Evolutionary conservation across 345 rosid genomes (phyloP).

Genomic region (Populus ilicifolia): DNA sequence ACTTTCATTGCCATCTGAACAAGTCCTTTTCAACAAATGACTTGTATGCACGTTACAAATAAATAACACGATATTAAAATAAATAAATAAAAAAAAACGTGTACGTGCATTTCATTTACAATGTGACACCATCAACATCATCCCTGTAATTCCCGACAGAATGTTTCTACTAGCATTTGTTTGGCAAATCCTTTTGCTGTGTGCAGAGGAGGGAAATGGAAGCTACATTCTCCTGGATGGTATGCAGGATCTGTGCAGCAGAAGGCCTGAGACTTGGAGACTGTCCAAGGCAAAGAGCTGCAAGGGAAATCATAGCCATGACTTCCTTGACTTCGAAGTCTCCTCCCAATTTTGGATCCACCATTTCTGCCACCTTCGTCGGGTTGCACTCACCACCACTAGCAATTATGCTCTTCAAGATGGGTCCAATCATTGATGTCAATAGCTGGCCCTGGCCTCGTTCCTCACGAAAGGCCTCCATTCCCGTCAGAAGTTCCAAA

Average conservation of each 20-base stretch:
- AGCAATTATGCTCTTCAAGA: conserved; percentile 20
- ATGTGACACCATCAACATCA: not conserved
- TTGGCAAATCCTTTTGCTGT: conserved; percentile 4
- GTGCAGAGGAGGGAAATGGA: conserved; percentile 29
- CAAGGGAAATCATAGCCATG: conserved; percentile 42
- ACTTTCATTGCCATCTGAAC: not conserved
- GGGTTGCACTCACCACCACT: conserved; percentile 6
- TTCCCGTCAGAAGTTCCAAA: conserved; percentile 70
- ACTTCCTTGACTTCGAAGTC: conserved; percentile 54
- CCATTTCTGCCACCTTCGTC: conserved; percentile 32
- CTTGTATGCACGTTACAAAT: not conserved
- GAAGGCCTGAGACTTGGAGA: conserved; percentile 59
- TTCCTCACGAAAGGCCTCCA: conserved; percentile 61
- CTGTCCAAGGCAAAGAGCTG: conserved; percentile 49
- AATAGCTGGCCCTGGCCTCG: conserved; percentile 55
- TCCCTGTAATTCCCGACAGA: not conserved
- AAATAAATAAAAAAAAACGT: not conserved
- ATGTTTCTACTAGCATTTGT: not conserved
- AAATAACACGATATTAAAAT: not conserved
- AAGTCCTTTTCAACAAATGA: not conserved
- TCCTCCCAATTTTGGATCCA: conserved; percentile 55
- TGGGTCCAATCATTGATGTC: conserved; percentile 38
- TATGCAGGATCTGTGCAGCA: conserved; percentile 42
- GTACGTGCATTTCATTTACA: not conserved
- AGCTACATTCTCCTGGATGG: conserved; percentile 35